Base-by-base conservation (phyloP, 768 basidiomycete species). In the Mycena chlorophos region DNA sequence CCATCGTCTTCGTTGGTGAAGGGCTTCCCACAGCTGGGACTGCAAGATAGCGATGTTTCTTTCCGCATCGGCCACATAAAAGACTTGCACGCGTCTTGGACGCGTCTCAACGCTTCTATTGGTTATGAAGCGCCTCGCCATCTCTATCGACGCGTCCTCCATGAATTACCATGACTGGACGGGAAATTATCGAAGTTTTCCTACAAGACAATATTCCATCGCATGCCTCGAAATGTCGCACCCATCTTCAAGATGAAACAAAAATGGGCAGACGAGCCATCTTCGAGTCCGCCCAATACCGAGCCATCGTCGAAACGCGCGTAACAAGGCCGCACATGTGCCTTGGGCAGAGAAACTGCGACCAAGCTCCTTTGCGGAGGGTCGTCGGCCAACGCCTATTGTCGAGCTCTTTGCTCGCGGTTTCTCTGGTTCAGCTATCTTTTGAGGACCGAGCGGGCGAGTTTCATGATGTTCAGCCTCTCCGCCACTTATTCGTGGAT, bases 381-480 rank as follows among this genome's bases (percentile, higher is more conserved):
- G 79, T n/a, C 77, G 91, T 38, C 78, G 91, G 6, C 91, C 91
- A 2, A 76, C 71, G 13, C 28, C 43, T 16, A 20, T 58, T 1
- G 56, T 62, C 5, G 39, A 64, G 66, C 67, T 19, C 83, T 89
- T 66, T 14, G 73, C 76, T n/a, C 68, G 65, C 26, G 78, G 81
- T n/a, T 73, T 71, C 20, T 68, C 76, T 48, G 86, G 86, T 10
- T 86, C 84, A 57, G 71, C 86, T 47, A 81, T 89, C 52, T 73
- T 89, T 31, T 90, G 89, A 89, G 88, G 88, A 1, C 88, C 88
- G 16, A 87, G 87, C 1, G 88, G 87, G 84, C 82, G 62, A 56
- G 70, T 55, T 16, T 23, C n/a, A 13, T 53, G 31, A 46, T 38
- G 12, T 45, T 14, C 47, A 42, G 45, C 40, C 38, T 23, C 54